These are phyloP conservation scores for Parachlorella kessleri DNA, from an alignment of 139 green algal species.

Conservation along the genomic window DNA sequence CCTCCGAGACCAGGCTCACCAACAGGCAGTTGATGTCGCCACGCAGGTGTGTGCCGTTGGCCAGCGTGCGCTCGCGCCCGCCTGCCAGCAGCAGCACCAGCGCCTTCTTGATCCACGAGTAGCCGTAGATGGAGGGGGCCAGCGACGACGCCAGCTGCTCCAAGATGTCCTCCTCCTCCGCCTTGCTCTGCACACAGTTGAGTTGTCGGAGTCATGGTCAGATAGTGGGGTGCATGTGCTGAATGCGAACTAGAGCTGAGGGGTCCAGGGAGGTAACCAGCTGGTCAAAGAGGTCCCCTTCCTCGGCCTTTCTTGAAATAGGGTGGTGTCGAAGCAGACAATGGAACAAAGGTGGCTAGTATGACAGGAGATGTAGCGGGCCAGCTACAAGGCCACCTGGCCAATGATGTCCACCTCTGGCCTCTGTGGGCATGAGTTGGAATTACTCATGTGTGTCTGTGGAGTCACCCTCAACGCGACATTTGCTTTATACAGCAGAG, in stretches of 20 bases:
- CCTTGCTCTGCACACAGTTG: constrained; percentile 32
- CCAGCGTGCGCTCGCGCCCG: constrained; percentile 61
- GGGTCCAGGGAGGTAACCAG: too few relatives aligned
- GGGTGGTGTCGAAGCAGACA: neutral
- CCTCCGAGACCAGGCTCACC: too few relatives aligned
- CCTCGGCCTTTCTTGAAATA: too few relatives aligned
- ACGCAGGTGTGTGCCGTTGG: constrained; percentile 87
- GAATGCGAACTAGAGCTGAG: too few relatives aligned
- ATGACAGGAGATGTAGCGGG: neutral
- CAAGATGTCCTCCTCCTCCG: constrained; percentile 63
- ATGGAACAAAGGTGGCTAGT: neutral
- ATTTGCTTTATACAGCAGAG: too few relatives aligned
- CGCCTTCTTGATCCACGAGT: constrained; percentile 92
- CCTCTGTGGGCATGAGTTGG: too few relatives aligned
- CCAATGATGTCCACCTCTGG: neutral
- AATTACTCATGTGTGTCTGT: too few relatives aligned
- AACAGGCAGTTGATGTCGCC: constrained; percentile 99
- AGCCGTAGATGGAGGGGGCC: constrained; percentile 97
- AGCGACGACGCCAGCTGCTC: constrained; percentile 84
- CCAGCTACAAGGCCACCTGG: neutral
- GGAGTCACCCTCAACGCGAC: too few relatives aligned
- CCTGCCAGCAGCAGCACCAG: constrained; percentile 77
- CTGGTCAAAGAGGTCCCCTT: too few relatives aligned
- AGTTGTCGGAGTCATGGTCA: too few relatives aligned
- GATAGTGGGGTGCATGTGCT: too few relatives aligned